Evolutionary conservation across 495 filamentous ascomycete species (phyloP), one percentile per base, ranked within the genome.

Genomic region (Aspergillus taichungensis): DNA sequence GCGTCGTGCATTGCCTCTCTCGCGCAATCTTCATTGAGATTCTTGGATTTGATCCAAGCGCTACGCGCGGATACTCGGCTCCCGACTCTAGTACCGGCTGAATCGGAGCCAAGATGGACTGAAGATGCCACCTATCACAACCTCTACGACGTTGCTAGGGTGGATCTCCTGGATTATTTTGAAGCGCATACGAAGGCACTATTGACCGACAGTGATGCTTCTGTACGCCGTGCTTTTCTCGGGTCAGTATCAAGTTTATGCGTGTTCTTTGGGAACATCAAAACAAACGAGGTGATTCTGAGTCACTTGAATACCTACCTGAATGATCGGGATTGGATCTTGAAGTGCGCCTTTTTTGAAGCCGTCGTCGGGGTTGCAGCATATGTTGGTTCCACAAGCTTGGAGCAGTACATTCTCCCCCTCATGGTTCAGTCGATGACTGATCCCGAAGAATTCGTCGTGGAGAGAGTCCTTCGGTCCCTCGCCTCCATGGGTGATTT

Each of bases 261-360:
- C 57, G 80, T 95, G 43, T 97, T 97, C 63, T 97, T 99, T 50
- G 92, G 92, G 10, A 90, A 81, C 40, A 63, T 80, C 14, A 85
- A 87, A 56, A 82, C 92, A 3, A 97, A 89, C 56, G 94, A 99
- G 56, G 87, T 97, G 11, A 83, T 99, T 32, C 67, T 97, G 5
- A 94, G 88, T 32, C 92, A 99, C 60, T 68, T 99, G 14, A 99
- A 97, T 57, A 99, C 94, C 0, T 99, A 99, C 53, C 73, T 99
- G 6, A 99, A 99, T 53, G 94, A 96, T 54, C 78, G 81, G 43
- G 90, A 97, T 57, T 99, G 94, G 94, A 86, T 87, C 60, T 68
- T 99, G 14, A 95, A 95, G 60, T 95, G 87, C 56, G 88, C 94
- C 13, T 97, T 97, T 59, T 95, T 99, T 51, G 87, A 94, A 50